Base-by-base conservation (phyloP, 2,329 filamentous ascomycete genomes). In the Ascochyta viciae-villosae region DNA sequence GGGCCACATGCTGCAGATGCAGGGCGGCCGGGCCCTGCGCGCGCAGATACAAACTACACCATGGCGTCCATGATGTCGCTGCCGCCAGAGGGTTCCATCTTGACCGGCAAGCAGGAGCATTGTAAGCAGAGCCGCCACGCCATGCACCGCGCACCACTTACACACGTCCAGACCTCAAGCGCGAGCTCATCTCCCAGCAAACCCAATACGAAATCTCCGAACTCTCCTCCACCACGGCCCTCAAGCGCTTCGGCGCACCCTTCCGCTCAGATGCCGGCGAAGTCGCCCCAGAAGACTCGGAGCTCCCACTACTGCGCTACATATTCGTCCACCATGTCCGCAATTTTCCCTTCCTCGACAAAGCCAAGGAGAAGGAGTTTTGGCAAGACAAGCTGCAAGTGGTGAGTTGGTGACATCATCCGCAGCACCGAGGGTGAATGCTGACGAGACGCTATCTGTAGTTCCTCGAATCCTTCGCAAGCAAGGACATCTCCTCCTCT, bases 331-430 rank as follows among this genome's bases (percentile, higher is more conserved):
- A 98, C 74, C 93, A 98, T 87, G 87, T 99, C 57, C 92, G 95
- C 71, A 96, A 98, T 70, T 99, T 99, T 70, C 95, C 95, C 1
- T 99, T 99, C 73, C 85, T 99, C 62, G 92, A 99, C 77, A 92
- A 96, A 82, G 95, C 95, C 22, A 89, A 87, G 71, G 95, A 99
- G 83, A 96, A 98, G 84, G 95, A 99, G 78, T 99, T 99, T 72
- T 99, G 95, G 95, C 95, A 99, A 79, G 92, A 98, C 74, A 98
- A 96, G 76, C 81, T 99, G 58, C 95, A 99, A 81, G 86, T 93
- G 73, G 91, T 96, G 79, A 66, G 90, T 87, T 52, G 39, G 46
- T 48, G 38, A 53, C 45, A 51, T 54, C 44, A 46, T 50, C 16
- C 35, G 34, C 29, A 39, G 26, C 34, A 24, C 23, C 16, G 29